phyloP scores from a whole-genome alignment of 2,329 filamentous ascomycete species.

The Iodosphaeria phyllophila region DNA sequence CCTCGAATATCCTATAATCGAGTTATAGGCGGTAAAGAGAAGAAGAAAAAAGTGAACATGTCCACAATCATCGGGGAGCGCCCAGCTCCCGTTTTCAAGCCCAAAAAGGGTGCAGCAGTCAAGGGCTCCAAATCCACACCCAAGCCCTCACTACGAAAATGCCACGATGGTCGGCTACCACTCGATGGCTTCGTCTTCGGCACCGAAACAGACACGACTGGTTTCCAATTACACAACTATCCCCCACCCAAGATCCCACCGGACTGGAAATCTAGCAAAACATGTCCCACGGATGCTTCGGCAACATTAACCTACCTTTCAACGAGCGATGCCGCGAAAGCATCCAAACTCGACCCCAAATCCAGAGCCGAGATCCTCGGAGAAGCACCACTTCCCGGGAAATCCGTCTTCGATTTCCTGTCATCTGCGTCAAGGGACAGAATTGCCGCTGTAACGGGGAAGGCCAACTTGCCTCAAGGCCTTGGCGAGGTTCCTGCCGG shows the following conservation, averaged over 20 bases:
- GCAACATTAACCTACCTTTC: slow-evolving; percentile 32
- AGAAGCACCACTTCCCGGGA: slow-evolving; percentile 65
- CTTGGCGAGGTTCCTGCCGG: slow-evolving; percentile 54
- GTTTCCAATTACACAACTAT: too few species aligned
- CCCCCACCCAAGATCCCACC: slow-evolving; percentile 48
- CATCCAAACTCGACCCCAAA: slow-evolving; percentile 56
- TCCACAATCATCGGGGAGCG: too few species aligned
- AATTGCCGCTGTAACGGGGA: slow-evolving; percentile 59
- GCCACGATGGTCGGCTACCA: slow-evolving; percentile 66
- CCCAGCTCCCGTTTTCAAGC: slow-evolving; percentile 56
- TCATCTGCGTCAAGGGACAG: slow-evolving; percentile 59
- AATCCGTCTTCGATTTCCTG: slow-evolving; percentile 91
- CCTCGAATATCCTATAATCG: slow-evolving; percentile 79
- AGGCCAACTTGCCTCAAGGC: slow-evolving; percentile 56
- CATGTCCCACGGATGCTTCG: slow-evolving; percentile 13
- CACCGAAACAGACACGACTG: slow-evolving; percentile 25
- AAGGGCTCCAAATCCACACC: slow-evolving; percentile 22
- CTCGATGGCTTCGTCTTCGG: slow-evolving; percentile 61
- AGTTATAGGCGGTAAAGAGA: slow-evolving; percentile 64
- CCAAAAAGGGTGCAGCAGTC: slow-evolving; percentile 35
- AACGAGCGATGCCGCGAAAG: slow-evolving; percentile 58
- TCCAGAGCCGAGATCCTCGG: slow-evolving; percentile 64
- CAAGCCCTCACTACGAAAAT: slow-evolving; percentile 55
- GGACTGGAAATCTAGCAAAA: slow-evolving; percentile 53
- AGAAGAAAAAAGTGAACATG: slow-evolving; percentile 56